Base-by-base conservation (phyloP, 306 rosid genomes). In the Rosa persica region DNA sequence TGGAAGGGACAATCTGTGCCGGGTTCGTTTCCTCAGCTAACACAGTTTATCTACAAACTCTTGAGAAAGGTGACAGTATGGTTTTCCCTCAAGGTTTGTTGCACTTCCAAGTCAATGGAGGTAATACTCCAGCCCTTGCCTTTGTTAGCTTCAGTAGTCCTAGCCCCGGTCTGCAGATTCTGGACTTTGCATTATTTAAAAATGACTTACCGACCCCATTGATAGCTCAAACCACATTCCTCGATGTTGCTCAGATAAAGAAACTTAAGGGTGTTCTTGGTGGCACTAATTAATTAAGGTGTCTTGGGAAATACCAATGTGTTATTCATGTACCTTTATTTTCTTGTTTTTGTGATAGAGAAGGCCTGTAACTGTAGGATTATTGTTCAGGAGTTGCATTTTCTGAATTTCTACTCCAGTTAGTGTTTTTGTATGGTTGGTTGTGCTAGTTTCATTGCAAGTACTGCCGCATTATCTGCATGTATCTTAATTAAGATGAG, bases 251-350 rank as follows among this genome's bases (percentile, higher is more conserved):
- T 70, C 81, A 75, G 68, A 80, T 94, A 6, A 88, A 90, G 89
- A 94, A 89, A 88, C 93, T 94, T 34, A 94, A 94, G 89, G 89
- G 85, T 64, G 97, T 88, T 85, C 91, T 94, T 78, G 98, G 97
- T 40, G 97, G 98, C 0, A 83, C 80, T 47, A 83, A 83, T 75
- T 93, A 69, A 61, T 22, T 19, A 54, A 74, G 69, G 60, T 70
- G 51, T 58, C 67, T 57, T 7, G 15, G 3, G 7, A 46, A 17
- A 34, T 44, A 39, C 46, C 75, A 30, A n/a, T 15, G 72, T 62
- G 20, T 48, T 5, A 36, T 61, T 76, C 80, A 65, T 12, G 67
- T 48, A 30, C 12, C 58, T 60, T 78, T 70, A 68, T 70, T 70
- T 75, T 62, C 57, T 38, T 72, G 46, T 36, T 66, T 64, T 38